Evolutionary conservation across 306 rosid species (phyloP), one percentile per base, ranked within the genome.

Genomic region (Purshia tridentata): DNA sequence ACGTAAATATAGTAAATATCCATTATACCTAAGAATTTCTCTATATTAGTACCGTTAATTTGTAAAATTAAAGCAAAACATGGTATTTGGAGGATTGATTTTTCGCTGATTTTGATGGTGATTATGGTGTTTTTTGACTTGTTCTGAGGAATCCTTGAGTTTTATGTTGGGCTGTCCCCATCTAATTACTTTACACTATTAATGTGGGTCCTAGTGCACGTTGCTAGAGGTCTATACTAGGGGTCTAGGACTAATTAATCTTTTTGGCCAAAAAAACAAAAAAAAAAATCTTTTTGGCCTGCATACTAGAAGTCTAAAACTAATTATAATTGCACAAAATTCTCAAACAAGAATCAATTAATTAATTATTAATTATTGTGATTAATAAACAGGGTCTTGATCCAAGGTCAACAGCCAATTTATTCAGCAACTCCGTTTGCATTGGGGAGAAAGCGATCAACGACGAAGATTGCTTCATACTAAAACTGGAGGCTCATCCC

Each of bases 331-430:
- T 44, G 65, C 6, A 18, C 35, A 62, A 6, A 19, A 51, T 0
- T 15, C 18, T 79, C 18, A 76, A 44, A 19, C 9, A 39, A 8
- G 55, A 18, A 46, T 1, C 4, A 8, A 42, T 55, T 44, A 29
- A 29, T 29, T 29, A 29, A 29, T 29, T 29, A 29, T 29, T 29
- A 29, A 29, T 29, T 29, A 29, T 29, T 29, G 35, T 29, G 35
- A 29, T 29, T 60, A 39, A 56, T 67, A 8, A 55, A 75, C 93
- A 93, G 96, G 98, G 97, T 60, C 87, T 91, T 59, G 98, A 91
- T 87, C 98, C 98, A 53, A 88, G 84, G 78, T 86, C 97, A 29
- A 91, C 96, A 4, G 97, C 97, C 11, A 80, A 84, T 70, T 78
- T 93, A 9, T 93, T 93, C 82, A 67, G 80, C 60, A 84, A 80